Evolutionary conservation across 2,329 filamentous ascomycete species (phyloP).

Genomic region (Ophiostoma australiae): DNA sequence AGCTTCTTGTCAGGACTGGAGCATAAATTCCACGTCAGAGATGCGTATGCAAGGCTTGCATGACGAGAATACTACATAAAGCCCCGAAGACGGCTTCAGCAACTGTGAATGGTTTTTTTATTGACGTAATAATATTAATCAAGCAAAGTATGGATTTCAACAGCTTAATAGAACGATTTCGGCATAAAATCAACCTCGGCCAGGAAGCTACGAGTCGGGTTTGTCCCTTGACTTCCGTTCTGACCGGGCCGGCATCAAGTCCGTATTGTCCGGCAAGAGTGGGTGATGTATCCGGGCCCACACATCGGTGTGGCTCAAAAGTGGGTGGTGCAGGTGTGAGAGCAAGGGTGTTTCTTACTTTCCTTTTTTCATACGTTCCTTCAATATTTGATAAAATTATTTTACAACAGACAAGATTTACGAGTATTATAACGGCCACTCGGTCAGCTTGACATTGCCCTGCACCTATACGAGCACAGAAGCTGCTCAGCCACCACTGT

Average conservation of each 20-base stretch:
- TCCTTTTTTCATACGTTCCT: background rate
- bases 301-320: slow-evolving; percentile 3
- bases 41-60: background rate
- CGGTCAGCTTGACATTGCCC: background rate
- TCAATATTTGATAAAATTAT: too few relatives aligned
- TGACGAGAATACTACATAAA: slow-evolving; percentile 3
- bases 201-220: background rate
- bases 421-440: background rate
- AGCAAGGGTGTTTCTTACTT: background rate
- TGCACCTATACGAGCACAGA: background rate
- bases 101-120: background rate
- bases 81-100: background rate
- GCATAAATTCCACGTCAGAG: background rate
- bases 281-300: background rate
- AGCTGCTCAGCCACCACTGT: background rate
- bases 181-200: background rate
- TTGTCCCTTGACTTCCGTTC: background rate
- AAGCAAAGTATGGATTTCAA: too few relatives aligned
- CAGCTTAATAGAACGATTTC: background rate
- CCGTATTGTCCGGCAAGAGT: background rate
- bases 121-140: background rate
- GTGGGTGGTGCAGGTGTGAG: background rate
- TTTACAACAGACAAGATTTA: background rate
- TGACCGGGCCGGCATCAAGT: background rate
- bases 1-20: background rate